Percentiles rank a stretch among this genome's conserved stretches.
These are phyloP conservation scores for Lolium perenne DNA, from an alignment of 176 grass and related monocot genomes.

Conservation along the genomic window DNA sequence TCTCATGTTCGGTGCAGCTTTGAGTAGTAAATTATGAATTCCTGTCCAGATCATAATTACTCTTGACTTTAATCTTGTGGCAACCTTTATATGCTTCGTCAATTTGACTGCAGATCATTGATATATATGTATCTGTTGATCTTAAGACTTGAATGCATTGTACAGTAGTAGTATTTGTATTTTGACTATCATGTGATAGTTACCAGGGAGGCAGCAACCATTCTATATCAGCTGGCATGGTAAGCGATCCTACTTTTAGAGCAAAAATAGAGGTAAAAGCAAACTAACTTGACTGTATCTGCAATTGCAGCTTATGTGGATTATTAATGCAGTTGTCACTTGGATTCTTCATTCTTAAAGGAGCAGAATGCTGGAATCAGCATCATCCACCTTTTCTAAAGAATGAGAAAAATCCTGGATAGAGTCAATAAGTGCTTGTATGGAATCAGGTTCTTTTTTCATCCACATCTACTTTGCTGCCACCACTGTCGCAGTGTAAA, in stretches of 20 bases:
- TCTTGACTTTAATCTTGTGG: constrained; percentile 28
- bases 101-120: constrained; percentile 33
- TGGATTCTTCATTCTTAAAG: constrained; percentile 30
- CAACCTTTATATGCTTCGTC: not conserved
- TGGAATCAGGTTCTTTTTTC: constrained; percentile 49
- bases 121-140: not conserved
- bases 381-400: constrained; percentile 37
- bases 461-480: constrained; percentile 13
- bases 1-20: not conserved
- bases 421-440: constrained; percentile 38
- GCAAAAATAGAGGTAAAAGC: not conserved
- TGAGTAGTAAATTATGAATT: constrained; percentile 20
- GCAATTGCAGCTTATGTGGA: not conserved
- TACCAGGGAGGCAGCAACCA: constrained; percentile 15
- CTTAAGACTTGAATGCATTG: not conserved
- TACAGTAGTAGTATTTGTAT: not conserved
- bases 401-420: not conserved
- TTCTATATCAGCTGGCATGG: not conserved
- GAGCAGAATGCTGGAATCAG: constrained; percentile 38
- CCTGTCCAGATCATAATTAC: constrained; percentile 21
- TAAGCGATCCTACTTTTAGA: not conserved
- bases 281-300: constrained; percentile 19
- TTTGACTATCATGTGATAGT: constrained; percentile 9
- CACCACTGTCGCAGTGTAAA: not conserved
- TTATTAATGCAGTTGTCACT: not conserved